Conservation (phyloP, 2,329 filamentous ascomycete species). For the Diaporthe batatas region DNA sequence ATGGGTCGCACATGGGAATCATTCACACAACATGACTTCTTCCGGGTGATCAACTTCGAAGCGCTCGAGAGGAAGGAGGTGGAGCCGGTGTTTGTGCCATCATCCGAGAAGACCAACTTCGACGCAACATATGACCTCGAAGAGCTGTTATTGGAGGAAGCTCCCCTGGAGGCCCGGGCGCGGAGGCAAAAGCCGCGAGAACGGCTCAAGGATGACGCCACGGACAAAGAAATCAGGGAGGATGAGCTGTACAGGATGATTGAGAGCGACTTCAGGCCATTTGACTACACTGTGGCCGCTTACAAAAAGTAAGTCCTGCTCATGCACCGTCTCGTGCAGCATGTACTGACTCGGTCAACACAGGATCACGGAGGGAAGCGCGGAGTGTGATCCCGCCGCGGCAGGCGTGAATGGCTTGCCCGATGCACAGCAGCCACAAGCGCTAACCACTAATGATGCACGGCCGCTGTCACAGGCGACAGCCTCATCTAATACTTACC, state of each 20-base stretch:
- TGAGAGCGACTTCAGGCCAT: slow-evolving; percentile 92
- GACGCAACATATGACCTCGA: slow-evolving; percentile 98
- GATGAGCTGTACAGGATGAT: slow-evolving; percentile 96
- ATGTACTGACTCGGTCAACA: slow-evolving; percentile 33
- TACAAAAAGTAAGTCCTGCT: slow-evolving; percentile 75
- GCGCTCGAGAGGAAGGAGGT: slow-evolving; percentile 88
- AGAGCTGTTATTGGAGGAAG: slow-evolving; percentile 92
- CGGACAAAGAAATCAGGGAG: slow-evolving; percentile 92
- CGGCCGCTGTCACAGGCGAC: slow-evolving; percentile 54
- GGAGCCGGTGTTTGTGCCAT: slow-evolving; percentile 91
- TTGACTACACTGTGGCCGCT: slow-evolving; percentile 90
- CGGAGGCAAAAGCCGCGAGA: slow-evolving; percentile 94
- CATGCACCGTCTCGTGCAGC: background rate
- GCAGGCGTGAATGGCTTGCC: slow-evolving; percentile 35
- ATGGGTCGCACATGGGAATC: slow-evolving; percentile 90
- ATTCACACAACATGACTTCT: slow-evolving; percentile 91
- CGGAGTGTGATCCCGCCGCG: slow-evolving; percentile 32
- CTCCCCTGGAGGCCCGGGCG: slow-evolving; percentile 91
- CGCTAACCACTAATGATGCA: slow-evolving; percentile 66
- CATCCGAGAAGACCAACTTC: slow-evolving; percentile 98
- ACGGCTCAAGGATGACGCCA: slow-evolving; percentile 92
- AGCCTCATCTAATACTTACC: slow-evolving; percentile 45
- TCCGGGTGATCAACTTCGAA: slow-evolving; percentile 86
- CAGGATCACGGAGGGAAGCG: slow-evolving; percentile 46
- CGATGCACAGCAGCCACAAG: slow-evolving; percentile 54